Percentiles rank a stretch among this genome's conserved stretches.
Evolutionary conservation across 148 eudicot genomes (phyloP).

Genomic region (Spergularia bocconei): DNA sequence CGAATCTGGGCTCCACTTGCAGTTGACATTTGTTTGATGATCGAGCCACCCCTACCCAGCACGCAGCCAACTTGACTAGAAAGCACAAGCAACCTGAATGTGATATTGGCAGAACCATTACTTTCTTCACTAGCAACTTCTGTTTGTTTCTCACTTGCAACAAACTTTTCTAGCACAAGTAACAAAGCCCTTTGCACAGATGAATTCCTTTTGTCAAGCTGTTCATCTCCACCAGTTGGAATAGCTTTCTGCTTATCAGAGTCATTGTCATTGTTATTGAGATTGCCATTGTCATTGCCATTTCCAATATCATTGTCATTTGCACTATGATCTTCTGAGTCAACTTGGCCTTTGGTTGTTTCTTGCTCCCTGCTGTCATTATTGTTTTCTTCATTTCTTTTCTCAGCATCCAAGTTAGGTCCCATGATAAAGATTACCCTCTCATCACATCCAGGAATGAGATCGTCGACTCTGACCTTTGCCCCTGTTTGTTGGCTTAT

Average conservation of each 20-base stretch:
- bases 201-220: conserved; percentile 44
- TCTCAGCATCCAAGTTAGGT: conserved; percentile 52
- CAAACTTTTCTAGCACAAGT: conserved; percentile 59
- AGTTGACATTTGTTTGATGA: conserved; percentile 68
- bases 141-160: conserved; percentile 47
- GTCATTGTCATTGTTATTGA: neutral
- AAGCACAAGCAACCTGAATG: conserved; percentile 69
- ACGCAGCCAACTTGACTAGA: conserved; percentile 78
- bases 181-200: conserved; percentile 71
- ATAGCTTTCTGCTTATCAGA: conserved; percentile 23
- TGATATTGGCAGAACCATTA: conserved; percentile 37
- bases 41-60: conserved; percentile 62
- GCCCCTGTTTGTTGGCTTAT: conserved; percentile 78
- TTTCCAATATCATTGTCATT: conserved; percentile 26
- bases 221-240: conserved; percentile 36
- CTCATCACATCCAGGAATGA: conserved; percentile 67
- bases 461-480: conserved; percentile 63
- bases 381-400: conserved; percentile 33
- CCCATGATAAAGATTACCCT: conserved; percentile 57
- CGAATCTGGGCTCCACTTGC: conserved; percentile 89
- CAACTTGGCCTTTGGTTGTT: conserved; percentile 36
- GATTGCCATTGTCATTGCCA: too few relatives aligned
- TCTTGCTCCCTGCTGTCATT: conserved; percentile 37
- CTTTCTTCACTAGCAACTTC: conserved; percentile 45
- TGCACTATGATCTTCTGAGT: conserved; percentile 30